Evolutionary conservation across 2,329 filamentous ascomycete genomes (phyloP), one percentile per base, ranked within the genome.

Genomic region (Fusarium buxicola): DNA sequence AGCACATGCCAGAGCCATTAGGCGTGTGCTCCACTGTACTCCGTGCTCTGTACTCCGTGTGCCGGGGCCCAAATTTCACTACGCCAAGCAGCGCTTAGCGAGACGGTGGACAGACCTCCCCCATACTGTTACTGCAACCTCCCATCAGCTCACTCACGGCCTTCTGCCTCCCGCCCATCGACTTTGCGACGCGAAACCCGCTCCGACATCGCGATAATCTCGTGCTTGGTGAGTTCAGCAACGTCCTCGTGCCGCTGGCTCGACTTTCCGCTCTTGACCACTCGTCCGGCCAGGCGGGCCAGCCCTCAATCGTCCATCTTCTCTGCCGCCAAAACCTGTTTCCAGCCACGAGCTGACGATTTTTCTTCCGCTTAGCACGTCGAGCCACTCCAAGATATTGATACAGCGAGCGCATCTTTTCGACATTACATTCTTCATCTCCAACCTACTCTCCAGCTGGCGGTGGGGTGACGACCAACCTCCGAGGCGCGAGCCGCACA

Each of bases 1-100:
- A 70, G 69, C 69, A 69, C 69, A 72, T 72, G 69, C 69, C 66
- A 65, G 55, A 57, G 51, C 66, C 57, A 61, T 69, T 65, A 60
- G 69, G 68, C 69, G 68, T 71, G 69, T 72, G 69, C 68, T 72
- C 69, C 69, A 72, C 68, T 69, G 65, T 71, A 54, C 62, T 57
- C 63, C 46, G 63, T 66, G 60, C 63, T 64, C 63, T 49, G 63
- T 65, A 60, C 65, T 63, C 54, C 59, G 56, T 63, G 56, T 57
- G 47, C 60, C 60, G 50, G 69, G 67, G 60, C 52, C 66, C 64
- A 63, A 71, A 69, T 70, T 73, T 70, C 59, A 60, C 69, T 58
- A 70, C 67, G 69, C 70, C 70, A 70, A 73, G 69, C 69, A 71
- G 72, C 72, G 72, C 72, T 74, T 74, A 74, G 72, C 71, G 71